These are phyloP conservation scores for Verticillium isaacii DNA, from an alignment of 2,329 filamentous ascomycete species.

Conservation along the genomic window DNA sequence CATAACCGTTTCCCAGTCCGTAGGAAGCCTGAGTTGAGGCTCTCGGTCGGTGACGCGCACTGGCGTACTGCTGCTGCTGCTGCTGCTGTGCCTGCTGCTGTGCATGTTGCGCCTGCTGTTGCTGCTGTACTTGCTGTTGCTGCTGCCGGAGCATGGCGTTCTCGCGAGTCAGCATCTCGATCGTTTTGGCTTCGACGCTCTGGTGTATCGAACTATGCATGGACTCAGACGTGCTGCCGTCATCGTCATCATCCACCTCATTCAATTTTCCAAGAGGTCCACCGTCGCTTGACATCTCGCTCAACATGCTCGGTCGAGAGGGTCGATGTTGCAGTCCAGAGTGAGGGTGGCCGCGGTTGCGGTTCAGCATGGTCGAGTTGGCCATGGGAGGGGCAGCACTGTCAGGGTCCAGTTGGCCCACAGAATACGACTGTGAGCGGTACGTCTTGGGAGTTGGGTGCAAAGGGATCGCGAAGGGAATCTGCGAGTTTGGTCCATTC, in stretches of 20 bases:
- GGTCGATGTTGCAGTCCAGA: slow-evolving; percentile 74
- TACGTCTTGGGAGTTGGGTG: slow-evolving; percentile 91
- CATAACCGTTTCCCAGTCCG: slow-evolving; percentile 50
- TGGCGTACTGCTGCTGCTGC: slow-evolving; percentile 46
- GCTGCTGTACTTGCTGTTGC: slow-evolving; percentile 21
- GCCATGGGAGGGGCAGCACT: slow-evolving; percentile 34
- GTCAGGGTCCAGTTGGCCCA: slow-evolving; percentile 80
- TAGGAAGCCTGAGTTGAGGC: slow-evolving; percentile 53
- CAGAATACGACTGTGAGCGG: slow-evolving; percentile 93
- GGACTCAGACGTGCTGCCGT: slow-evolving; percentile 50
- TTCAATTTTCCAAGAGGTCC: slow-evolving; percentile 63
- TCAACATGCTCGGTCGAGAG: slow-evolving; percentile 72
- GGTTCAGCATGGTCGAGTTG: slow-evolving; percentile 45
- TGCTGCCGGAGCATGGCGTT: slow-evolving; percentile 58
- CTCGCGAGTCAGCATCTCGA: slow-evolving; percentile 58
- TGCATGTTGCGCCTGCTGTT: neutral
- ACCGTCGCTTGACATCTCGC: slow-evolving; percentile 63
- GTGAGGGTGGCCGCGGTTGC: slow-evolving; percentile 47
- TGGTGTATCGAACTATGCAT: slow-evolving; percentile 50
- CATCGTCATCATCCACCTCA: slow-evolving; percentile 65
- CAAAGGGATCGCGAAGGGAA: slow-evolving; percentile 82
- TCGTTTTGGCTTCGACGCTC: slow-evolving; percentile 54
- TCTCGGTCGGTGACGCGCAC: slow-evolving; percentile 49
- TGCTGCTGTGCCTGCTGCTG: slow-evolving; percentile 18
- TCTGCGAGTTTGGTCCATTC: slow-evolving; percentile 55